Percentiles rank a stretch among this genome's conserved stretches.
phyloP scores from a whole-genome alignment of 2,329 filamentous ascomycete species.

The Xylariaceae sp. region DNA sequence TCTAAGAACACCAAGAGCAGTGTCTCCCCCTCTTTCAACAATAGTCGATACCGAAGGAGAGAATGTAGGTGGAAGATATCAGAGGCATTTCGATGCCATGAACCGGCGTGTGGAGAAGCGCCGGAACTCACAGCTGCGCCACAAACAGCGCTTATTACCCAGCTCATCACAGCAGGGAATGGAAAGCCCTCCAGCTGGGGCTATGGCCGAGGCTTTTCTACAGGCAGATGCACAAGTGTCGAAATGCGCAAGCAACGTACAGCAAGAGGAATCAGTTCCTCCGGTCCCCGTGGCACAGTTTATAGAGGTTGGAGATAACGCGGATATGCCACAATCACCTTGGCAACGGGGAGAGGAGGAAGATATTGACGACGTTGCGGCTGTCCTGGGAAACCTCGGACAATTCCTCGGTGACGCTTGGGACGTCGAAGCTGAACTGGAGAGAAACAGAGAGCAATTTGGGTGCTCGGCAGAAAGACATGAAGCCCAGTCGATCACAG shows the following conservation, averaged over 20 bases:
- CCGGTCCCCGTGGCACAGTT: too few species aligned
- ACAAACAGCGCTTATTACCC: constrained; percentile 35
- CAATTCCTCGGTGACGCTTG: constrained; percentile 41
- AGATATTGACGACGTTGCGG: constrained; percentile 42
- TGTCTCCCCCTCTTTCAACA: constrained; percentile 41
- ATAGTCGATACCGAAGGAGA: constrained; percentile 30
- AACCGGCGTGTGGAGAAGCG: constrained; percentile 29
- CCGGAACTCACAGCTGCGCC: constrained; percentile 6
- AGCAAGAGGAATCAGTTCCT: neutral
- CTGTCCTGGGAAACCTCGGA: constrained; percentile 41
- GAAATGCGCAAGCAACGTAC: neutral
- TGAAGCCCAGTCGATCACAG: neutral
- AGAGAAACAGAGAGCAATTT: constrained; percentile 21
- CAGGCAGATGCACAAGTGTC: constrained; percentile 34
- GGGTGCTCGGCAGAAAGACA: constrained; percentile 1
- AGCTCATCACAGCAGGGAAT: constrained; percentile 38
- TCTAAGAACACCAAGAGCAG: constrained; percentile 19
- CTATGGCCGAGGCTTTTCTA: constrained; percentile 46
- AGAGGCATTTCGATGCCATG: constrained; percentile 43
- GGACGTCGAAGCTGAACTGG: constrained; percentile 34
- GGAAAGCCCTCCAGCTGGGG: constrained; percentile 37
- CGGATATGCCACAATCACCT: constrained; percentile 23
- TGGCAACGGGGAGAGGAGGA: constrained; percentile 27
- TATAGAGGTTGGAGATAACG: constrained; percentile 3
- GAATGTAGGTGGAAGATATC: constrained; percentile 35